These are phyloP conservation scores for Vitis rupestris DNA, from an alignment of 164 flowering plant genomes.

Conservation along the genomic window DNA sequence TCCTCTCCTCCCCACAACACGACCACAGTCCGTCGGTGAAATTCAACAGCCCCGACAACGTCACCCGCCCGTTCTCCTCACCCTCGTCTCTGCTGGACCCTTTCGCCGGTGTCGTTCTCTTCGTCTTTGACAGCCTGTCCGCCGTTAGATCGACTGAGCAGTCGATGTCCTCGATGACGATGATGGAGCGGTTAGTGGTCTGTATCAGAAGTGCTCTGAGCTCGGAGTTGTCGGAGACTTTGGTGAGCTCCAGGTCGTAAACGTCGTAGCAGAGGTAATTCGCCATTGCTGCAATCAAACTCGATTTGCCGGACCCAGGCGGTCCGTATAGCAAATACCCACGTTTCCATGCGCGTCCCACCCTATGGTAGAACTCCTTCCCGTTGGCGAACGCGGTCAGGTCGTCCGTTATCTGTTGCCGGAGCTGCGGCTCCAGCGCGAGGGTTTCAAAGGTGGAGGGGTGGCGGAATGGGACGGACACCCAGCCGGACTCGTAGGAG, in stretches of 20 bases:
- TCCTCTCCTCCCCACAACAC: constrained; percentile 68
- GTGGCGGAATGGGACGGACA: constrained; percentile 66
- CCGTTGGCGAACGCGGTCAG: constrained; percentile 46
- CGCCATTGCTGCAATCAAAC: constrained; percentile 75
- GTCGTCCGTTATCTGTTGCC: constrained; percentile 46
- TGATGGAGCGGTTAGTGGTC: constrained; percentile 56
- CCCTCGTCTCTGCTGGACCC: constrained; percentile 4
- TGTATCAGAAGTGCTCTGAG: constrained; percentile 50
- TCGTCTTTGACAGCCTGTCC: constrained; percentile 22
- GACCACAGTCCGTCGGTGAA: constrained; percentile 80
- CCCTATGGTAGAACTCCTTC: constrained; percentile 53
- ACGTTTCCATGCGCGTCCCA: constrained; percentile 70
- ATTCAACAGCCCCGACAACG: constrained; percentile 58
- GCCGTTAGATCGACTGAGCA: constrained; percentile 61
- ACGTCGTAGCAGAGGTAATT: constrained; percentile 59
- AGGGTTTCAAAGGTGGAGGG: constrained; percentile 68
- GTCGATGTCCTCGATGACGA: constrained; percentile 77
- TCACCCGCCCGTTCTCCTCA: constrained; percentile 45
- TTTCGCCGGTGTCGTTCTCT: background rate
- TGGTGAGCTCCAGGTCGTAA: constrained; percentile 66
- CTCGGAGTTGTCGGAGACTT: constrained; percentile 57
- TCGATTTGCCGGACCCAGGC: constrained; percentile 68
- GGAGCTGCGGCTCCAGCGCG: constrained; percentile 50
- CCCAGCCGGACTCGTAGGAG: constrained; percentile 62
- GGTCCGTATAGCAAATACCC: constrained; percentile 67